These are phyloP conservation scores for Fusarium clavum DNA, from an alignment of 2,329 filamentous ascomycete species.

Conservation along the genomic window DNA sequence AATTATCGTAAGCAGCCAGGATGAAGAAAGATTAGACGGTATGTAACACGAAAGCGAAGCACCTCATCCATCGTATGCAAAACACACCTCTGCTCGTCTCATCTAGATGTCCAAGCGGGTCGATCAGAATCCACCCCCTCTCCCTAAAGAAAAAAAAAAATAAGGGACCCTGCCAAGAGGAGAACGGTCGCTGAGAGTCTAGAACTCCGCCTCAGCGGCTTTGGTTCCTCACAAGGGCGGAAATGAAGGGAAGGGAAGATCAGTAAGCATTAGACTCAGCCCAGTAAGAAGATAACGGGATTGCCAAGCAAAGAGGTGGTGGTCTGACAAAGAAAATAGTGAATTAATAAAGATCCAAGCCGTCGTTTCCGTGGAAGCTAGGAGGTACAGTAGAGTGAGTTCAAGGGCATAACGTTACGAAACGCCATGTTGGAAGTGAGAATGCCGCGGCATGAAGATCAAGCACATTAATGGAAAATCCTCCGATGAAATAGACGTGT, in stretches of 20 bases:
- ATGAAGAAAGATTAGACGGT: background rate
- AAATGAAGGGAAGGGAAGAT: conserved; percentile 8
- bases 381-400: too few species aligned
- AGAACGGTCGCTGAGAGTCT: conserved; percentile 25
- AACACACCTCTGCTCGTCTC: conserved; percentile 11
- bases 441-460: conserved; percentile 25
- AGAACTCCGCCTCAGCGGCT: conserved; percentile 17
- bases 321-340: conserved; percentile 31
- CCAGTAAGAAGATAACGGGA: background rate
- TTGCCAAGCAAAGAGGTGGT: conserved; percentile 19
- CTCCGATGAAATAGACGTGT: background rate
- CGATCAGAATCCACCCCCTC: conserved; percentile 22
- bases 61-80: conserved; percentile 14
- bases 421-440: conserved; percentile 18
- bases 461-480: conserved; percentile 4
- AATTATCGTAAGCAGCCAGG: background rate
- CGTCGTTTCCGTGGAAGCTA: conserved; percentile 22
- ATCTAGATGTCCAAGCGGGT: conserved; percentile 22
- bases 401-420: conserved; percentile 6
- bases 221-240: conserved; percentile 14
- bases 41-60: background rate
- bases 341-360: background rate
- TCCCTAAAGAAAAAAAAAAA: conserved; percentile 16
- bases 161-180: conserved; percentile 31
- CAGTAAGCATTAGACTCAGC: conserved; percentile 22